Conservation (phyloP, 805 yeast genomes). For the Wickerhamiella australiensis region DNA sequence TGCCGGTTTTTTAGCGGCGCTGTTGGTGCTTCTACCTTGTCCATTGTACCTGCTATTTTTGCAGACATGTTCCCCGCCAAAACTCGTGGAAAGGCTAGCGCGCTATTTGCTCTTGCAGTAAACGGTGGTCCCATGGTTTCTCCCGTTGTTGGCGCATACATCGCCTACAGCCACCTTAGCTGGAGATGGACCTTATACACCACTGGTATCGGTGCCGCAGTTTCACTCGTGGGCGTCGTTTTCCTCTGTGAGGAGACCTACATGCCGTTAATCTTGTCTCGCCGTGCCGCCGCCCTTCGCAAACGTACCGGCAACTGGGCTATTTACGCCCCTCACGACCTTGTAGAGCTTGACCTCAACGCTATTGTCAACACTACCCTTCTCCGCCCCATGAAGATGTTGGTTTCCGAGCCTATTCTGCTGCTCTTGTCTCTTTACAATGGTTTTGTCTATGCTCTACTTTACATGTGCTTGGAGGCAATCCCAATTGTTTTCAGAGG, state of each 20-base stretch:
- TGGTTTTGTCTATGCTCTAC: slow-evolving; percentile 69
- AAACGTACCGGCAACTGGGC: slow-evolving; percentile 68
- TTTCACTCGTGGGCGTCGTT: slow-evolving; percentile 31
- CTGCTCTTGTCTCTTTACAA: slow-evolving; percentile 58
- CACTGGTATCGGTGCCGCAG: slow-evolving; percentile 28
- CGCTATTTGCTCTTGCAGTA: slow-evolving; percentile 51
- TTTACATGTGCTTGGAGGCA: slow-evolving; percentile 62
- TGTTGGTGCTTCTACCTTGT: slow-evolving; percentile 69
- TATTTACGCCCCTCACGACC: slow-evolving; percentile 85
- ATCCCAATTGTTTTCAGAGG: slow-evolving; percentile 61
- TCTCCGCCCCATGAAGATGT: slow-evolving; percentile 56
- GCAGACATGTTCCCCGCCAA: slow-evolving; percentile 59
- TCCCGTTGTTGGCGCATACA: slow-evolving; percentile 61
- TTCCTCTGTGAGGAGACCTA: slow-evolving; percentile 31
- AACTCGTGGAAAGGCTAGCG: slow-evolving; percentile 58
- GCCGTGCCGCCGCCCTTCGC: slow-evolving; percentile 55
- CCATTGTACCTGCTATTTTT: slow-evolving; percentile 69
- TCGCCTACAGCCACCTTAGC: slow-evolving; percentile 28
- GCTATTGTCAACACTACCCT: slow-evolving; percentile 54
- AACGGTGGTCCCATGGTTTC: slow-evolving; percentile 63
- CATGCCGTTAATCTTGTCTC: slow-evolving; percentile 41
- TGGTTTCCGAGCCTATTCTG: slow-evolving; percentile 59
- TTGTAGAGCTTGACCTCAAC: slow-evolving; percentile 40
- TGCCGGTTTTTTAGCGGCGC: slow-evolving; percentile 68
- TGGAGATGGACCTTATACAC: slow-evolving; percentile 15